These are phyloP conservation scores for Alectoria sarmentosa DNA, from an alignment of 495 filamentous ascomycete species.

Conservation along the genomic window DNA sequence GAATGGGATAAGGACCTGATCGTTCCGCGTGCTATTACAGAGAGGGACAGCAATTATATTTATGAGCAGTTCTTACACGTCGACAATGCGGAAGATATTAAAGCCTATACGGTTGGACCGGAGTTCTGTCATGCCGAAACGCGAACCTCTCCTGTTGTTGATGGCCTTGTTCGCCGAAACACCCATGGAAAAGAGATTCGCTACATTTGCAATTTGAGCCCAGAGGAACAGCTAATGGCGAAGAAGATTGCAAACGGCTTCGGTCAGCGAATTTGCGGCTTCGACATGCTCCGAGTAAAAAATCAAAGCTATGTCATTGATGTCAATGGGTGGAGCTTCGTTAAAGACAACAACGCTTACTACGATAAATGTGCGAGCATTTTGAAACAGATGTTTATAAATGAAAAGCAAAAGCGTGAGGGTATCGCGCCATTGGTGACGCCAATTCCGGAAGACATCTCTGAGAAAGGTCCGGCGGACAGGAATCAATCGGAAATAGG, in stretches of 20 bases:
- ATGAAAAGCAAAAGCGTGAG: slow-evolving; percentile 56
- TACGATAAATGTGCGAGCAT: slow-evolving; percentile 88
- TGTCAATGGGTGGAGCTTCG: slow-evolving; percentile 99
- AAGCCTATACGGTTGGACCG: slow-evolving; percentile 94
- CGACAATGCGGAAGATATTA: slow-evolving; percentile 95
- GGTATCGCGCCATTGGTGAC: slow-evolving; percentile 27
- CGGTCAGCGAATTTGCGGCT: slow-evolving; percentile 92
- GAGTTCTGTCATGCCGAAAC: slow-evolving; percentile 96
- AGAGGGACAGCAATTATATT: slow-evolving; percentile 74
- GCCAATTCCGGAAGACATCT: slow-evolving; percentile 21
- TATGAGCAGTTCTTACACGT: slow-evolving; percentile 96
- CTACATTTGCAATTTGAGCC: slow-evolving; percentile 77
- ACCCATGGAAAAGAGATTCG: slow-evolving; percentile 95
- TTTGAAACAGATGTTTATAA: slow-evolving; percentile 76
- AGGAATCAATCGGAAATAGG: slow-evolving; percentile 31
- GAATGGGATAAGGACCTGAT: slow-evolving; percentile 74
- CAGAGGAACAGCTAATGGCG: slow-evolving; percentile 79
- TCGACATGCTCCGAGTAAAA: slow-evolving; percentile 82
- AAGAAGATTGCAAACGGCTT: slow-evolving; percentile 86
- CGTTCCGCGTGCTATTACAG: slow-evolving; percentile 71
- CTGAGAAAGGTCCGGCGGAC: slow-evolving; percentile 13
- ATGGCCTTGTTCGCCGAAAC: slow-evolving; percentile 91
- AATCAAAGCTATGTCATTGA: slow-evolving; percentile 96
- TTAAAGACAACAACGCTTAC: slow-evolving; percentile 98
- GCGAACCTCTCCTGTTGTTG: slow-evolving; percentile 91